Conservation (phyloP, 2,329 filamentous ascomycete species). For the Penicillium nordicum region DNA sequence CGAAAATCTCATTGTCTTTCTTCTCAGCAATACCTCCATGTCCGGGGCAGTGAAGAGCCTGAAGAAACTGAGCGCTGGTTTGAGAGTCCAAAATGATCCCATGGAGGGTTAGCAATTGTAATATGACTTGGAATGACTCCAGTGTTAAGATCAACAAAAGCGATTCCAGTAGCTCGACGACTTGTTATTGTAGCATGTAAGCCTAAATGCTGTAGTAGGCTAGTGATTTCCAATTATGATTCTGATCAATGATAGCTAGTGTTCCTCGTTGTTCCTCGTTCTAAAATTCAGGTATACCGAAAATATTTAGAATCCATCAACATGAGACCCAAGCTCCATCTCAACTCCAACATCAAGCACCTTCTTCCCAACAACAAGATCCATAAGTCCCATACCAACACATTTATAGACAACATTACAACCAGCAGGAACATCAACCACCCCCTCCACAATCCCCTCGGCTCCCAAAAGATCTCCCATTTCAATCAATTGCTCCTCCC, state of each 20-base stretch:
- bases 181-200: background rate
- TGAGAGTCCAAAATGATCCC: background rate
- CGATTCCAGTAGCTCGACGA: background rate
- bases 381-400: conserved; percentile 52
- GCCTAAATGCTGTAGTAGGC: too few relatives aligned
- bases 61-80: background rate
- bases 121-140: too few relatives aligned
- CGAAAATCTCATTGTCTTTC: too few relatives aligned
- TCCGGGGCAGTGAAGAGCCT: too few relatives aligned
- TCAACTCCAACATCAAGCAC: conserved; percentile 38
- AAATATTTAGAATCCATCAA: conserved; percentile 36
- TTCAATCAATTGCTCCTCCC: conserved; percentile 40
- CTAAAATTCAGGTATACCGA: background rate
- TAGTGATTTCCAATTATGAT: background rate
- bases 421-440: conserved; percentile 27
- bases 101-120: background rate
- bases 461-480: conserved; percentile 40
- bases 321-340: conserved; percentile 31
- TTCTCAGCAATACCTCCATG: too few relatives aligned
- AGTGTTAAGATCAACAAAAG: background rate
- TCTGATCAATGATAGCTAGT: background rate
- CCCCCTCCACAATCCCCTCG: conserved; percentile 6
- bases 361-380: conserved; percentile 46
- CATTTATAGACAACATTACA: conserved; percentile 50
- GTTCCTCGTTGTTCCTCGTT: too few relatives aligned